Evolutionary conservation across 371 early-diverging fungal species (phyloP), one percentile per base, ranked within the genome.

Genomic region (Haplosporangium sp.): DNA sequence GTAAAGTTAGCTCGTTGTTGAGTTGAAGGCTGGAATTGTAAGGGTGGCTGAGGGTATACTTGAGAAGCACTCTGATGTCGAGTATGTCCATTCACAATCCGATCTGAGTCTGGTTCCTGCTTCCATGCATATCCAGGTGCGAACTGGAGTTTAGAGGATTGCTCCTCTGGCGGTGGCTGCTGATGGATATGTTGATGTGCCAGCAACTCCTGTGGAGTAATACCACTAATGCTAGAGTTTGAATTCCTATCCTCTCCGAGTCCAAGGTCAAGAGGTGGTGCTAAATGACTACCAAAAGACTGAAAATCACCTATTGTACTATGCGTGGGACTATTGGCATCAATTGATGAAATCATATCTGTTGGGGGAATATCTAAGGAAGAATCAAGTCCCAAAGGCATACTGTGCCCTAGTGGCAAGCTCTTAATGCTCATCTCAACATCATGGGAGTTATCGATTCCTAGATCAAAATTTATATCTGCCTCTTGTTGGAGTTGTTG

Each of bases 51-150:
- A 64, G 74, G 61, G 44, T 67, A 68, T 15, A 64, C 63, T 44
- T 63, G 63, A 48, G 74, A 64, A 9, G 74, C 74, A 47, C 74
- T 74, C 38, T 74, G 74, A 42, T 74, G 74, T 44, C 74, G 63
- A 0, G 63, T 39, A 13, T 72, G 72, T 42, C 72, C 67, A 4
- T 65, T 64, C 11, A 11, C 57, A 4, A 45, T 15, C 17, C 67
- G 72, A 34, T 62, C 67, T 0, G 67, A 15, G 10, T 20, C 45
- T 10, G 62, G 65, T 3, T 74, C 74, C 53, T 67, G 68, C 39
- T 58, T 63, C 74, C 74, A 74, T 44, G 44, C 53, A 45, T 74
- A 74, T 3, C 74, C 74, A 2, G 56, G 45, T 0, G 64, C 58
- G 50, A 74, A 74, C 56, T 74, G 74, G 13, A 74, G 65, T 10